Percentiles rank a stretch among this genome's conserved stretches.
phyloP scores from a whole-genome alignment of 2,329 filamentous ascomycete species.

The Claviceps monticola region DNA sequence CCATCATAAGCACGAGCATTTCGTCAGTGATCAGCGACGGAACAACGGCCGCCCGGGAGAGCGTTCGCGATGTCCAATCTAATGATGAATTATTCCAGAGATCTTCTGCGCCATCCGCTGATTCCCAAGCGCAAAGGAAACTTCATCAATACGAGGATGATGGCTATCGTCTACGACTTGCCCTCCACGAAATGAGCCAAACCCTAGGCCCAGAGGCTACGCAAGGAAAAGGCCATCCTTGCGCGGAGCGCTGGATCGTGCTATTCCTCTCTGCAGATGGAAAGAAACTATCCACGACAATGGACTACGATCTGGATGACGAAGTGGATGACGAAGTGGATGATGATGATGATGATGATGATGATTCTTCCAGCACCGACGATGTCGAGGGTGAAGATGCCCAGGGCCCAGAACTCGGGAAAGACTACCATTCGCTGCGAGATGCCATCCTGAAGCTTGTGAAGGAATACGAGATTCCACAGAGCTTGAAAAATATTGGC shows the following conservation, averaged over 20 bases:
- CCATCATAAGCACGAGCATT: slow-evolving; percentile 57
- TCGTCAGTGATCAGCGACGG: slow-evolving; percentile 58
- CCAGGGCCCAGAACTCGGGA: slow-evolving; percentile 51
- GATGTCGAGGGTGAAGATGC: slow-evolving; percentile 48
- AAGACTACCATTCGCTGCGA: slow-evolving; percentile 68
- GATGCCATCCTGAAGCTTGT: slow-evolving; percentile 70
- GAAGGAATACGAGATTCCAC: slow-evolving; percentile 68
- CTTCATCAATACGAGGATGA: slow-evolving; percentile 47
- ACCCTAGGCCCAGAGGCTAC: slow-evolving; percentile 49
- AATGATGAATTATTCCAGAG: slow-evolving; percentile 35
- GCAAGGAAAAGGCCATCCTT: slow-evolving; percentile 60
- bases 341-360: slow-evolving; percentile 42
- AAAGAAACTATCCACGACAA: slow-evolving; percentile 52
- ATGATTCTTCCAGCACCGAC: slow-evolving; percentile 45
- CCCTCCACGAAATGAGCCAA: slow-evolving; percentile 58
- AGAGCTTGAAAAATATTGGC: slow-evolving; percentile 45
- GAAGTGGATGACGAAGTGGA: too few relatives aligned
- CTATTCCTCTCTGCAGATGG: slow-evolving; percentile 66
- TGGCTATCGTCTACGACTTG: slow-evolving; percentile 49
- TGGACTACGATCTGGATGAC: slow-evolving; percentile 58
- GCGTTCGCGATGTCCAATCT: slow-evolving; percentile 42
- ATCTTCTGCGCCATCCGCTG: slow-evolving; percentile 39
- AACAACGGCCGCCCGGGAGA: slow-evolving; percentile 49
- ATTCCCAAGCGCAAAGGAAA: slow-evolving; percentile 28
- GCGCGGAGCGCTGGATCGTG: slow-evolving; percentile 70